A percentile compares a stretch with the other conserved stretches of the same genome.
Conservation (phyloP, 2,329 filamentous ascomycete species). For the Penicillium decumbens region DNA sequence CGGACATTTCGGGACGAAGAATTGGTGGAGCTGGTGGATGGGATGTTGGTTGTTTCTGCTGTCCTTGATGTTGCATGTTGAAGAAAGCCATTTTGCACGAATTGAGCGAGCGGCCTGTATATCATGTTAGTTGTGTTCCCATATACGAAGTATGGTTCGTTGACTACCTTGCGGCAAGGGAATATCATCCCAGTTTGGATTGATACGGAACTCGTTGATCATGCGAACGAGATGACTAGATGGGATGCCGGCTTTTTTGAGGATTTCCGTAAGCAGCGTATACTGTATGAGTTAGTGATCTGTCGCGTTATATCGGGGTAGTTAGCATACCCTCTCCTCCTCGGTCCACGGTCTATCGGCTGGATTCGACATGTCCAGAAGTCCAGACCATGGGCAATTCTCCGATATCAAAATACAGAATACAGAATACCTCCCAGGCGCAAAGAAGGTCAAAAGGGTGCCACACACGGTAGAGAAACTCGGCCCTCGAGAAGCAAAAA, state of each 20-base stretch:
- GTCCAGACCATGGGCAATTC: conserved; percentile 25
- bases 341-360: conserved; percentile 43
- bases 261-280: conserved; percentile 40
- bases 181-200: conserved; percentile 39
- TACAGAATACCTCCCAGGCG: conserved; percentile 15
- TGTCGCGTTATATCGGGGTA: neutral
- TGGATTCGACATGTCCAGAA: conserved; percentile 43
- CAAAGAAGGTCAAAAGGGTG: conserved; percentile 3
- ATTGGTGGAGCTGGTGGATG: conserved; percentile 14
- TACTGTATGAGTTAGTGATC: conserved; percentile 28
- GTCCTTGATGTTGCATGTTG: conserved; percentile 26
- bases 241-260: conserved; percentile 39
- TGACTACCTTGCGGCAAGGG: conserved; percentile 41
- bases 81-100: conserved; percentile 36
- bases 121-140: neutral
- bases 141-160: neutral
- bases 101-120: conserved; percentile 38
- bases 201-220: conserved; percentile 37
- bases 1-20: conserved; percentile 22
- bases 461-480: neutral
- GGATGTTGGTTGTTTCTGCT: neutral
- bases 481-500: conserved; percentile 2
- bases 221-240: conserved; percentile 37
- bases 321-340: conserved; percentile 42
- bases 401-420: conserved; percentile 8